phyloP scores from a whole-genome alignment of 345 rosid species.

The Salix brachista region DNA sequence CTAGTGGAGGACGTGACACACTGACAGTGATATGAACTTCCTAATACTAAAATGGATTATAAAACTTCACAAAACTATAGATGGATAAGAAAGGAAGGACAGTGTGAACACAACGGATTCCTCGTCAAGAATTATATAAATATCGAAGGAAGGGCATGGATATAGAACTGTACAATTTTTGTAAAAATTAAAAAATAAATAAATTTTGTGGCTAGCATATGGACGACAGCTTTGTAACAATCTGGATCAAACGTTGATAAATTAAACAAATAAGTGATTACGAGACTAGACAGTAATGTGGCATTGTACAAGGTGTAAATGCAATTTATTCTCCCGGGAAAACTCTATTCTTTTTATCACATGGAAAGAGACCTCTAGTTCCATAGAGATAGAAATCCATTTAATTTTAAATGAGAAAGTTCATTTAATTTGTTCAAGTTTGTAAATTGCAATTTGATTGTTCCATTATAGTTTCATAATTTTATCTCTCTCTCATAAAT shows the following conservation, averaged over 20 bases:
- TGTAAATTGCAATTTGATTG: not conserved
- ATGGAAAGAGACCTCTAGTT: not conserved
- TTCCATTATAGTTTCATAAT: not conserved
- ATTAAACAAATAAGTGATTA: not conserved
- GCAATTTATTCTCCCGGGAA: not conserved
- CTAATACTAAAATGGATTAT: not conserved
- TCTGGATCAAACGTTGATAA: not conserved
- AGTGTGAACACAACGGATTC: not conserved
- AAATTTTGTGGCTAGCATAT: not conserved
- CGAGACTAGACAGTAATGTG: not conserved
- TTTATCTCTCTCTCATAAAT: not conserved
- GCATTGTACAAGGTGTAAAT: constrained; percentile 3
- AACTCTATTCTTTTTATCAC: not conserved
- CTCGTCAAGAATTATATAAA: not conserved
- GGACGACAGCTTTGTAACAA: not conserved
- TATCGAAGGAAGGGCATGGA: not conserved
- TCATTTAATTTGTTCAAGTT: not conserved
- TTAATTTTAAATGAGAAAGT: not conserved
- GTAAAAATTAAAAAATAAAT: not conserved
- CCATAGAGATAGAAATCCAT: not conserved
- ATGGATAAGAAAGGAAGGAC: not conserved
- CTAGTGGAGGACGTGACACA: too few relatives aligned
- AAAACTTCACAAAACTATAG: not conserved
- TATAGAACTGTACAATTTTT: not conserved
- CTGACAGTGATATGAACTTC: too few relatives aligned